Conservation (phyloP, 768 basidiomycete species). For the Boletus tomentosulus region DNA sequence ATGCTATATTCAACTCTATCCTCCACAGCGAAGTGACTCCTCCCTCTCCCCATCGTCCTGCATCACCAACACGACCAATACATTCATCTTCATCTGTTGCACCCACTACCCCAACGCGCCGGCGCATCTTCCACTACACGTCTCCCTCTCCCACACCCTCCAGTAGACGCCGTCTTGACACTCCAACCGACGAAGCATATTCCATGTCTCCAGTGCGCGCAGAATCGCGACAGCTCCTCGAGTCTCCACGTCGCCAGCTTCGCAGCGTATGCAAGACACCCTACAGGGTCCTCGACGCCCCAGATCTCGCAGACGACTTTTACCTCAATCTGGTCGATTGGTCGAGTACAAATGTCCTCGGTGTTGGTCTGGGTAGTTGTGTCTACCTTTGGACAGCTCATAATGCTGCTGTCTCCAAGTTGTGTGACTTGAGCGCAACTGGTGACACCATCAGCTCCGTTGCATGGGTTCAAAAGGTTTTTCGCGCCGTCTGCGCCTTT, state of each 20-base stretch:
- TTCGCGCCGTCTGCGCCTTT: background rate
- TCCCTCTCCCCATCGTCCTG: constrained; percentile 55
- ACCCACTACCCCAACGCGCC: constrained; percentile 44
- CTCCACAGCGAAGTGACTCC: constrained; percentile 77
- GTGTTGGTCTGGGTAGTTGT: constrained; percentile 85
- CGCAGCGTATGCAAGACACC: constrained; percentile 91
- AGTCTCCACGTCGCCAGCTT: constrained; percentile 76
- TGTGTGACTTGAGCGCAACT: constrained; percentile 71
- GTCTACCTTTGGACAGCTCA: constrained; percentile 98
- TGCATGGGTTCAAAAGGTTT: constrained; percentile 83
- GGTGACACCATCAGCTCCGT: constrained; percentile 81
- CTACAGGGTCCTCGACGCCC: constrained; percentile 94
- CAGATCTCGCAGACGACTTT: constrained; percentile 96
- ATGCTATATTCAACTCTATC: constrained; percentile 73
- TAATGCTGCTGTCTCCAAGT: constrained; percentile 85
- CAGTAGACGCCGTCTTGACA: constrained; percentile 56
- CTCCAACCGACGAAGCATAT: constrained; percentile 84
- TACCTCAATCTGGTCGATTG: constrained; percentile 98
- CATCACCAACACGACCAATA: constrained; percentile 55
- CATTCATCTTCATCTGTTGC: constrained; percentile 34
- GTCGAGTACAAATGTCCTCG: constrained; percentile 92
- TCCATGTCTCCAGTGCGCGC: constrained; percentile 86
- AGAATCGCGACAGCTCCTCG: constrained; percentile 75
- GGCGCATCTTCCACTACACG: constrained; percentile 66
- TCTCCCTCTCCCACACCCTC: constrained; percentile 57